These are phyloP conservation scores for Paramyrothecium roridum DNA, from an alignment of 2,329 filamentous ascomycete species.

Conservation along the genomic window DNA sequence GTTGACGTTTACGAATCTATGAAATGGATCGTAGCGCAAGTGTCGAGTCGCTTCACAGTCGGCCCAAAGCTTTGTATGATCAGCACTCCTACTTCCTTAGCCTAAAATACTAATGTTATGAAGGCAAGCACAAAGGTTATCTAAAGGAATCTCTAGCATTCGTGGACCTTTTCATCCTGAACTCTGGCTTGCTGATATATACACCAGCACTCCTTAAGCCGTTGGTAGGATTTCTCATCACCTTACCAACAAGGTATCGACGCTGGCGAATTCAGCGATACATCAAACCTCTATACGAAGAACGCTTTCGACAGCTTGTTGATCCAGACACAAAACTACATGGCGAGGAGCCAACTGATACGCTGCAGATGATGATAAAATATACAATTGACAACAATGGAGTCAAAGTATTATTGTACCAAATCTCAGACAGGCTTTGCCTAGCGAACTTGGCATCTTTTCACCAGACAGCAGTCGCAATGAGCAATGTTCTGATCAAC, in stretches of 20 bases:
- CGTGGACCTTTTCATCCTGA: constrained; percentile 6
- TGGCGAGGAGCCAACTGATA: constrained; percentile 9
- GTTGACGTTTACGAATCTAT: constrained; percentile 9
- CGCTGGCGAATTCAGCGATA: constrained; percentile 11
- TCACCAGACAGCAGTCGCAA: constrained; percentile 6
- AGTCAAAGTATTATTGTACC: background rate
- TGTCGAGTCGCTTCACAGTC: constrained; percentile 8
- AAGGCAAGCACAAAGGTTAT: constrained; percentile 6
- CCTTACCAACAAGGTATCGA: constrained; percentile 7
- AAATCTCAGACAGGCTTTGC: constrained; percentile 12
- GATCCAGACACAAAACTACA: background rate
- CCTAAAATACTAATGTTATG: background rate
- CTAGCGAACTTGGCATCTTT: constrained; percentile 9
- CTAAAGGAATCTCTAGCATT: constrained; percentile 2
- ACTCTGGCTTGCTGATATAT: constrained; percentile 5
- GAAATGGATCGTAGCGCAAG: constrained; percentile 8
- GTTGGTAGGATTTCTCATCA: constrained; percentile 5
- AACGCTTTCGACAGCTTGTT: background rate
- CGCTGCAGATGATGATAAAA: constrained; percentile 14
- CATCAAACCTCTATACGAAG: constrained; percentile 6
- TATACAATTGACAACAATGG: constrained; percentile 10
- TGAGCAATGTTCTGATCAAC: constrained; percentile 7
- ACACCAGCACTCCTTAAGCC: constrained; percentile 5
- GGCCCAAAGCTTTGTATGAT: constrained; percentile 8
- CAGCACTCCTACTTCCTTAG: background rate